Evolutionary conservation across 148 eudicot species (phyloP).

Genomic region (Heliamphora exappendiculata): DNA sequence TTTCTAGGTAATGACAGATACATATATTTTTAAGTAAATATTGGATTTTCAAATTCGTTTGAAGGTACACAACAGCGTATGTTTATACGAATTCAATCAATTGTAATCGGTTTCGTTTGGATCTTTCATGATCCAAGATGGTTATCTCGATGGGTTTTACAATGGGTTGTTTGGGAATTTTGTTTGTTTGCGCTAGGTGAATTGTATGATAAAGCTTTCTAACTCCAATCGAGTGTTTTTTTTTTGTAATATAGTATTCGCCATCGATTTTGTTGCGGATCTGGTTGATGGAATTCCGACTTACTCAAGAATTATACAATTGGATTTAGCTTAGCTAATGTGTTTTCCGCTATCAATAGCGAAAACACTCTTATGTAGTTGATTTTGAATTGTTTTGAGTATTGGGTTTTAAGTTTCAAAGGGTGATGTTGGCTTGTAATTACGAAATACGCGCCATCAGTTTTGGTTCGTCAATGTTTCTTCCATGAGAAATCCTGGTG

Average conservation of each 20-base stretch:
- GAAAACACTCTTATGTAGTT: background rate
- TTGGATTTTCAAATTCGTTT: background rate
- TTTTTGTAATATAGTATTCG: background rate
- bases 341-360: background rate
- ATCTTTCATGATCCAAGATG: background rate
- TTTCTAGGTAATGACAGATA: conserved; percentile 1
- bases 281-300: background rate
- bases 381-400: background rate
- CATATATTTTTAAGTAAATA: background rate
- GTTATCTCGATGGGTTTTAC: background rate
- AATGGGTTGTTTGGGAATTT: background rate
- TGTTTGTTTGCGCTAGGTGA: background rate
- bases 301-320: background rate
- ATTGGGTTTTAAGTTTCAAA: background rate
- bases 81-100: background rate
- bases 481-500: background rate
- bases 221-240: background rate
- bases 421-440: background rate
- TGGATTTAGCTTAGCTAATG: background rate
- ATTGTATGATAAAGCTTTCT: background rate
- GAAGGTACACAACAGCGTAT: background rate
- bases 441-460: background rate
- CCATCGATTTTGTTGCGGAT: background rate
- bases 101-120: conserved; percentile 1
- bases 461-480: background rate